These are phyloP conservation scores for Mucor circinelloides DNA, from an alignment of 371 early-diverging fungal species.

Conservation along the genomic window DNA sequence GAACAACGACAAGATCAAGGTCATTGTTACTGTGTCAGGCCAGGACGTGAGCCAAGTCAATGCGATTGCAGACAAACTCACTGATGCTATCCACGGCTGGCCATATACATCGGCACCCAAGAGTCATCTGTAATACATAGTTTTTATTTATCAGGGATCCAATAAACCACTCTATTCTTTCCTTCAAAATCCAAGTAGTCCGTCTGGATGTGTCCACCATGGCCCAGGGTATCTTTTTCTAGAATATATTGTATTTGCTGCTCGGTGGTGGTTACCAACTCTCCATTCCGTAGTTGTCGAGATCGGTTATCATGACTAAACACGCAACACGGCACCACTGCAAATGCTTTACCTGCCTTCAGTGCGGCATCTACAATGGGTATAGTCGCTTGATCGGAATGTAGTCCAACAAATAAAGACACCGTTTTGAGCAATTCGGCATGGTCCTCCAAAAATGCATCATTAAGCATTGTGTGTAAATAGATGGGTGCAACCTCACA, in stretches of 20 bases:
- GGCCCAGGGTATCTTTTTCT: constrained; percentile 40
- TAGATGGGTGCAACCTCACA: constrained; percentile 36
- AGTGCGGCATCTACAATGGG: constrained; percentile 59
- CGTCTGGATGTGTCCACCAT: constrained; percentile 31
- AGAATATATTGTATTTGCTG: constrained; percentile 56
- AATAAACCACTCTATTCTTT: constrained; percentile 58
- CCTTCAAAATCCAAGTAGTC: constrained; percentile 62
- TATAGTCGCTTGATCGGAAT: constrained; percentile 65
- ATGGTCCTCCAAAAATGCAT: constrained; percentile 41
- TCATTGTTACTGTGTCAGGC: constrained; percentile 49
- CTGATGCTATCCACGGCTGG: constrained; percentile 29
- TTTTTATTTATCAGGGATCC: constrained; percentile 30
- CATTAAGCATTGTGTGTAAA: constrained; percentile 43
- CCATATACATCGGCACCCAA: constrained; percentile 1
- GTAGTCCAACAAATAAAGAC: constrained; percentile 54
- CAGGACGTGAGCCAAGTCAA: constrained; percentile 32
- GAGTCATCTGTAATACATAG: constrained; percentile 8
- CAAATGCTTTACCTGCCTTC: constrained; percentile 51
- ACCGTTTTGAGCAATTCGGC: constrained; percentile 26
- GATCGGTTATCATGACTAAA: constrained; percentile 56
- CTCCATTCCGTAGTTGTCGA: constrained; percentile 39
- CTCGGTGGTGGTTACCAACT: constrained; percentile 50
- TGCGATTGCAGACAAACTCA: constrained; percentile 15
- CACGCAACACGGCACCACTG: constrained; percentile 65
- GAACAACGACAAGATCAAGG: constrained; percentile 20